phyloP scores from a whole-genome alignment of 768 basidiomycete genomes.

The Serendipita indica region DNA sequence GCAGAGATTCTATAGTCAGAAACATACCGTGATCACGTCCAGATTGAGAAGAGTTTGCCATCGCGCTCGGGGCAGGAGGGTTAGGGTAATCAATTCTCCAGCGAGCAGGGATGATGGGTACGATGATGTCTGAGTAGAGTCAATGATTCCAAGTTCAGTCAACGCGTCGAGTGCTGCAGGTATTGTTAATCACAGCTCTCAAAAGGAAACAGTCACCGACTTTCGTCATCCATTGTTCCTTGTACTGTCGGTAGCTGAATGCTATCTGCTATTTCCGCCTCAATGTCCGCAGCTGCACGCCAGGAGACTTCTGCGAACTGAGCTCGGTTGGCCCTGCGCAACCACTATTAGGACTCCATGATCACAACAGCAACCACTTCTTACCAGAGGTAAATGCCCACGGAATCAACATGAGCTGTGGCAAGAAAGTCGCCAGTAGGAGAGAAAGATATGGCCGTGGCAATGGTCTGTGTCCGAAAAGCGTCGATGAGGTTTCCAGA shows the following conservation, averaged over 20 bases:
- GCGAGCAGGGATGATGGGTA: slow-evolving; percentile 84
- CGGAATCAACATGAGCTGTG: slow-evolving; percentile 83
- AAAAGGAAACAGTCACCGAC: slow-evolving; percentile 27
- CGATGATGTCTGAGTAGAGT: slow-evolving; percentile 55
- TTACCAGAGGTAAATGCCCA: slow-evolving; percentile 90
- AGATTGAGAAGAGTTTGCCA: slow-evolving; percentile 98
- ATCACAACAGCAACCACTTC: background rate
- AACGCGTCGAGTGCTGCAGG: slow-evolving; percentile 54
- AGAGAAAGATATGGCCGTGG: slow-evolving; percentile 83
- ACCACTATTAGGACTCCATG: background rate
- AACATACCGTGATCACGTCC: slow-evolving; percentile 71
- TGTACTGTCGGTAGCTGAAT: slow-evolving; percentile 72
- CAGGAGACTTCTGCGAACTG: slow-evolving; percentile 81
- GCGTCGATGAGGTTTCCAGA: slow-evolving; percentile 85
- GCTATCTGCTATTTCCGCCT: slow-evolving; percentile 35
- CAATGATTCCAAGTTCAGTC: slow-evolving; percentile 44
- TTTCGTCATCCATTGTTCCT: slow-evolving; percentile 64
- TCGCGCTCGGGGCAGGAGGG: slow-evolving; percentile 75
- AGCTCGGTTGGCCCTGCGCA: slow-evolving; percentile 77
- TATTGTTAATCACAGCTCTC: slow-evolving; percentile 9
- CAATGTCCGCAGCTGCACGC: slow-evolving; percentile 61
- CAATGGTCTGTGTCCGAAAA: slow-evolving; percentile 74
- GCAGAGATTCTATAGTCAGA: background rate
- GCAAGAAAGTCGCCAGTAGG: slow-evolving; percentile 94
- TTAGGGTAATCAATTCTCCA: slow-evolving; percentile 84